A percentile compares a stretch with the other conserved stretches of the same genome.
Conservation (phyloP, 495 filamentous ascomycete genomes). For the Aspergillus ostianus region DNA sequence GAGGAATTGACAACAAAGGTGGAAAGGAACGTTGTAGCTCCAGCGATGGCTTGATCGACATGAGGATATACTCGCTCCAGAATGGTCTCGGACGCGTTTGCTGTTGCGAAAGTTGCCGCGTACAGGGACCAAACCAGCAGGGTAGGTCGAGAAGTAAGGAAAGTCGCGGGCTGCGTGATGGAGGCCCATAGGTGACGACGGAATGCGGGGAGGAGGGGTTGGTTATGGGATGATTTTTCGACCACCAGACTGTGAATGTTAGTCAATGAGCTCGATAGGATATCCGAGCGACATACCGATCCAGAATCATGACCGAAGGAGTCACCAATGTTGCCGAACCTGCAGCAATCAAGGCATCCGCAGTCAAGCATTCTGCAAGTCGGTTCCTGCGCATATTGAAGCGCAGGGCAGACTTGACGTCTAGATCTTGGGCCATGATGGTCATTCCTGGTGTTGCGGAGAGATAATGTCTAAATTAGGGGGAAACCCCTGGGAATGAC, state of each 20-base stretch:
- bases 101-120: conserved; percentile 82
- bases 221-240: conserved; percentile 81
- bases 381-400: conserved; percentile 31
- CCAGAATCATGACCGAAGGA: conserved; percentile 42
- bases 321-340: conserved; percentile 39
- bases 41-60: conserved; percentile 50
- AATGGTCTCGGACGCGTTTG: conserved; percentile 63
- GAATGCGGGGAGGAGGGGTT: conserved; percentile 62
- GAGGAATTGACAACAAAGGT: conserved; percentile 43
- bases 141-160: conserved; percentile 73
- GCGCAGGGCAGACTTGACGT: conserved; percentile 24
- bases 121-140: conserved; percentile 80
- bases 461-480: background rate
- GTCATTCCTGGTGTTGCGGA: background rate
- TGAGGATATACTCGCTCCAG: conserved; percentile 37
- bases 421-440: conserved; percentile 17
- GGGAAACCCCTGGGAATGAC: background rate
- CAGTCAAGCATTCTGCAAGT: conserved; percentile 32
- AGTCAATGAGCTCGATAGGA: conserved; percentile 2
- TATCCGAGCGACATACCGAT: conserved; percentile 24
- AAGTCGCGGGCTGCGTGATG: conserved; percentile 61
- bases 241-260: conserved; percentile 54
- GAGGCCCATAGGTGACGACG: conserved; percentile 59
- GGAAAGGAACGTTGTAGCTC: conserved; percentile 34
- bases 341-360: conserved; percentile 36